A percentile compares a stretch with the other conserved stretches of the same genome.
phyloP scores from a whole-genome alignment of 768 basidiomycete genomes.

The Amanita polypyramis region DNA sequence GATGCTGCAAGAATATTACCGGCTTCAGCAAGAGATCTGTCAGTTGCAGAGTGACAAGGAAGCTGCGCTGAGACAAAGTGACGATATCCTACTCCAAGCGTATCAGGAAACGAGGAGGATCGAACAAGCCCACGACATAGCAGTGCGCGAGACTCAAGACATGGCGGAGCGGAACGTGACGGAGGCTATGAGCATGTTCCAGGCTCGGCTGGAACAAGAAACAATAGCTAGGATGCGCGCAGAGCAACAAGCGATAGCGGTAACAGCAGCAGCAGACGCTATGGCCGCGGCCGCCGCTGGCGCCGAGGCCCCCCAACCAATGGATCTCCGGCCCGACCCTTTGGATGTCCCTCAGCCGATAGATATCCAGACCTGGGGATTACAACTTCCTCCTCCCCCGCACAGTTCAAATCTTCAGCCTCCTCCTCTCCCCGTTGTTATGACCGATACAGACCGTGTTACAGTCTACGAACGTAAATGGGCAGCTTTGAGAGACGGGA shows the following conservation, averaged over 20 bases:
- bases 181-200: neutral
- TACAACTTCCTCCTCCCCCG: neutral
- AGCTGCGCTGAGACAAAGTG: neutral
- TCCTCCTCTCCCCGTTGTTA: constrained; percentile 4
- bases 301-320: too few relatives aligned
- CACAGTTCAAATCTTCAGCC: constrained; percentile 1
- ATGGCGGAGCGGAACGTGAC: neutral
- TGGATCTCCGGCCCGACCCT: too few relatives aligned
- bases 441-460: constrained; percentile 12
- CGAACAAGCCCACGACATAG: constrained; percentile 1
- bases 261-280: neutral
- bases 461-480: constrained; percentile 25
- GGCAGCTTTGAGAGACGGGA: constrained; percentile 20
- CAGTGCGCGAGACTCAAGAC: constrained; percentile 1
- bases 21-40: neutral
- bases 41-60: constrained; percentile 3
- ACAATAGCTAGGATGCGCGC: constrained; percentile 1
- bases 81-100: constrained; percentile 2
- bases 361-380: neutral
- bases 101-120: neutral
- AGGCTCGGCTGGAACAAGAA: constrained; percentile 1
- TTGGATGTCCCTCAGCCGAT: neutral
- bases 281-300: neutral
- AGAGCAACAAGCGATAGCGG: neutral
- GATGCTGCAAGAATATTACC: neutral